Evolutionary conservation across 257 asterid species (phyloP).

Genomic region (Nicotiana attenuata): DNA sequence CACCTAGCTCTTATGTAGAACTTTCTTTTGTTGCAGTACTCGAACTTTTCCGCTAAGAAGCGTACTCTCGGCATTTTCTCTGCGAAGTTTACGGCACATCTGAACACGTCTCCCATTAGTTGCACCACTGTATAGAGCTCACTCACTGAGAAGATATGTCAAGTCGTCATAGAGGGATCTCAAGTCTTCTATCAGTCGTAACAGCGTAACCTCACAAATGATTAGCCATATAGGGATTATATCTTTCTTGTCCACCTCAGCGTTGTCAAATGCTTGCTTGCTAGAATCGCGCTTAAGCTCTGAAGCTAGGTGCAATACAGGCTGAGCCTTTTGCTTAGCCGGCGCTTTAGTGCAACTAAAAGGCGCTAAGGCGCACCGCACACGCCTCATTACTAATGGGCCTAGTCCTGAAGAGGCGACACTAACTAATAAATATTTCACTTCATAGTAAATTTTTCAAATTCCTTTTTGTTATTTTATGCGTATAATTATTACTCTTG

Average conservation of each 20-base stretch:
- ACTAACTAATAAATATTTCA: too few species aligned
- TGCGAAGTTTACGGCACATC: not conserved
- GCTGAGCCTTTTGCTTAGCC: too few species aligned
- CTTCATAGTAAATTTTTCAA: too few species aligned
- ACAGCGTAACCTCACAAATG: not conserved
- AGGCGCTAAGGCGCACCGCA: too few species aligned
- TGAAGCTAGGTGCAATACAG: too few species aligned
- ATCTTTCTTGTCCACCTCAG: not conserved
- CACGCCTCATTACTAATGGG: too few species aligned
- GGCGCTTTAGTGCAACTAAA: too few species aligned
- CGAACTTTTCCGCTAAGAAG: not conserved
- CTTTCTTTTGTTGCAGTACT: not conserved
- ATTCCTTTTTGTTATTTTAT: too few species aligned
- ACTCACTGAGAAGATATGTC: not conserved
- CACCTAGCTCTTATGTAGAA: not conserved
- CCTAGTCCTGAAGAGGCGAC: too few species aligned
- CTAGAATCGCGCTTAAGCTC: too few species aligned
- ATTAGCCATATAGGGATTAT: not conserved
- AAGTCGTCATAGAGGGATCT: not conserved
- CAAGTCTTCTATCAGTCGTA: not conserved
- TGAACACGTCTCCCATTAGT: not conserved
- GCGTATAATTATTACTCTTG: too few species aligned
- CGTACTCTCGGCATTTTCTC: not conserved
- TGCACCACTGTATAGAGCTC: not conserved
- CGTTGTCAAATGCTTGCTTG: too few species aligned